phyloP scores from a whole-genome alignment of 2,329 filamentous ascomycete species.

The Aschersonia sp. region DNA sequence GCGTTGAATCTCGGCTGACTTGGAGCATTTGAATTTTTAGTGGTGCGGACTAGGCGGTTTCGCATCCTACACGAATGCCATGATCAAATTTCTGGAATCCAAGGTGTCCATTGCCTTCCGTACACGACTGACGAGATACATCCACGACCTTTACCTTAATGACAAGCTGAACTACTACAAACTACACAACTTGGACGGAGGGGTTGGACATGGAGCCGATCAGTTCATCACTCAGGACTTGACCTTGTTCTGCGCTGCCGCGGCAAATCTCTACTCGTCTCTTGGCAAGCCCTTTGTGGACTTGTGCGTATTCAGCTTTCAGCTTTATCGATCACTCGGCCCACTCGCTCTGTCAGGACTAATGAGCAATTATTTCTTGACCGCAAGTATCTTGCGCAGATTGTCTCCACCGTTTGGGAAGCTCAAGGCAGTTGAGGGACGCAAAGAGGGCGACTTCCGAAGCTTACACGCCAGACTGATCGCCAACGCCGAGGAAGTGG shows the following conservation, averaged over 20 bases:
- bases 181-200: conserved; percentile 80
- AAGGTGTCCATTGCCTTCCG: conserved; percentile 98
- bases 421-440: conserved; percentile 87
- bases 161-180: conserved; percentile 96
- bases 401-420: conserved; percentile 94
- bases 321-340: conserved; percentile 82
- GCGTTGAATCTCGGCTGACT: neutral
- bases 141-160: conserved; percentile 92
- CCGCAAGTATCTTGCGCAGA: conserved; percentile 74
- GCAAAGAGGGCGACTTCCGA: conserved; percentile 90
- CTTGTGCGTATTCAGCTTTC: conserved; percentile 94
- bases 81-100: conserved; percentile 96
- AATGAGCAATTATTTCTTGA: conserved; percentile 85
- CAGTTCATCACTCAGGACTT: conserved; percentile 97
- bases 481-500: conserved; percentile 93
- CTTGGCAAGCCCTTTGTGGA: conserved; percentile 98
- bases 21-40: conserved; percentile 15
- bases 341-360: conserved; percentile 77
- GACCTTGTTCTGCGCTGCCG: conserved; percentile 85
- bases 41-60: conserved; percentile 92
- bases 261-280: conserved; percentile 86
- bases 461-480: conserved; percentile 83
- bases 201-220: conserved; percentile 80
- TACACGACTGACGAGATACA: conserved; percentile 86
- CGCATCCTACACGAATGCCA: conserved; percentile 93